phyloP scores from a whole-genome alignment of 768 basidiomycete species.

The Phallus indusiatus region DNA sequence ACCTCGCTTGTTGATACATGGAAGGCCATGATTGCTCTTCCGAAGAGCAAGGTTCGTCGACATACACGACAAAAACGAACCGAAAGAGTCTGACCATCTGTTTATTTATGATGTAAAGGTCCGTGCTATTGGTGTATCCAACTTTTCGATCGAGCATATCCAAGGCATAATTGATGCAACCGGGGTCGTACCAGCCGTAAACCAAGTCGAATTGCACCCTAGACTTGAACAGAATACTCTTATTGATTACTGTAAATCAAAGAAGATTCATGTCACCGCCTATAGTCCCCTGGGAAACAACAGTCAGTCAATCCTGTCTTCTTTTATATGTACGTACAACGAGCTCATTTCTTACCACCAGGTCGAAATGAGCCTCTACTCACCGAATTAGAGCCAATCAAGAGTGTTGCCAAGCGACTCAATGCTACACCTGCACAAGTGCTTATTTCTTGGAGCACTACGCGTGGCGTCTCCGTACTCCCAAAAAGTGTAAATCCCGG shows the following conservation, averaged over 20 bases:
- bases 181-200: constrained; percentile 62
- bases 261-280: constrained; percentile 63
- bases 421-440: constrained; percentile 70
- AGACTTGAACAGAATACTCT: constrained; percentile 68
- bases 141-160: constrained; percentile 61
- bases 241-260: constrained; percentile 54
- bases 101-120: constrained; percentile 33
- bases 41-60: constrained; percentile 52
- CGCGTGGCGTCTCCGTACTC: constrained; percentile 73
- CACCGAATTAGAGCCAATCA: constrained; percentile 55
- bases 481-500: constrained; percentile 71
- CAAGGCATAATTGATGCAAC: constrained; percentile 60
- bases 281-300: constrained; percentile 79
- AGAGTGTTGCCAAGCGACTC: constrained; percentile 52
- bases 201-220: constrained; percentile 83
- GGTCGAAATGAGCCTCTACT: constrained; percentile 53
- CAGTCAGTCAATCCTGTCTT: constrained; percentile 30
- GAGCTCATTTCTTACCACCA: background rate
- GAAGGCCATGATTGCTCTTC: constrained; percentile 68
- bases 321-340: background rate
- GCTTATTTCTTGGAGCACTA: constrained; percentile 69
- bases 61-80: background rate
- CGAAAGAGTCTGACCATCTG: background rate
- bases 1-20: constrained; percentile 70
- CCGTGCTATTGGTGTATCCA: constrained; percentile 69